Conservation (phyloP, 2,329 filamentous ascomycete genomes). For the Botrytis cinerea region DNA sequence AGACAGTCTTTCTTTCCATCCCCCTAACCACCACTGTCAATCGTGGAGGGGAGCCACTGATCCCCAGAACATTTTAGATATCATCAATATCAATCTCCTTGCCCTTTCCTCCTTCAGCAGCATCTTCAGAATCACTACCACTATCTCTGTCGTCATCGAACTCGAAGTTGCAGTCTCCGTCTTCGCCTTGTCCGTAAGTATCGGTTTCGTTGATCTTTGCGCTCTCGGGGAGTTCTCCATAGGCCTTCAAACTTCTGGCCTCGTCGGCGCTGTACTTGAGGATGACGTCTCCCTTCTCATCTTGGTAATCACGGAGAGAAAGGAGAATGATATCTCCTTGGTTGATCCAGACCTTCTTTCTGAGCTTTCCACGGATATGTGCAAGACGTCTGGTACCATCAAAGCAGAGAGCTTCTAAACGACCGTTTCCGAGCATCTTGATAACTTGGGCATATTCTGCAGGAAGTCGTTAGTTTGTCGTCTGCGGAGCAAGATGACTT, state of each 20-base stretch:
- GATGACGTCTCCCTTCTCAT: slow-evolving; percentile 90
- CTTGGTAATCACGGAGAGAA: slow-evolving; percentile 88
- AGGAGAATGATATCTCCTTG: slow-evolving; percentile 92
- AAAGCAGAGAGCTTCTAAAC: slow-evolving; percentile 88
- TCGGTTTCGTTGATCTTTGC: slow-evolving; percentile 99
- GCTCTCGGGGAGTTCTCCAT: slow-evolving; percentile 93
- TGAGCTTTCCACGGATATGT: slow-evolving; percentile 91
- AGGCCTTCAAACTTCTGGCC: slow-evolving; percentile 91
- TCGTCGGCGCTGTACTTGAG: slow-evolving; percentile 97
- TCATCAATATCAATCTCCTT: slow-evolving; percentile 95
- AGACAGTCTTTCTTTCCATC: slow-evolving; percentile 56
- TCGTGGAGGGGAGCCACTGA: slow-evolving; percentile 11
- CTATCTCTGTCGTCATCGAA: slow-evolving; percentile 87
- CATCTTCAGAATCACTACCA: slow-evolving; percentile 55
- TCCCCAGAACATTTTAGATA: slow-evolving; percentile 59
- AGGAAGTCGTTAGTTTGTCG: slow-evolving; percentile 27
- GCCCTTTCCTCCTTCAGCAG: slow-evolving; percentile 50
- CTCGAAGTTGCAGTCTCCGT: slow-evolving; percentile 96
- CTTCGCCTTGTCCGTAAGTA: slow-evolving; percentile 86
- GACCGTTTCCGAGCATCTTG: slow-evolving; percentile 96
- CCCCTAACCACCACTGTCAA: slow-evolving; percentile 22
- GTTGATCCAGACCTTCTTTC: slow-evolving; percentile 99
- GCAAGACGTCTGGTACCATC: slow-evolving; percentile 86
- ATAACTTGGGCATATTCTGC: slow-evolving; percentile 80
- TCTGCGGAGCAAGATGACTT: slow-evolving; percentile 39